phyloP scores from a whole-genome alignment of 306 rosid genomes.

The Oemleria cerasiformis region DNA sequence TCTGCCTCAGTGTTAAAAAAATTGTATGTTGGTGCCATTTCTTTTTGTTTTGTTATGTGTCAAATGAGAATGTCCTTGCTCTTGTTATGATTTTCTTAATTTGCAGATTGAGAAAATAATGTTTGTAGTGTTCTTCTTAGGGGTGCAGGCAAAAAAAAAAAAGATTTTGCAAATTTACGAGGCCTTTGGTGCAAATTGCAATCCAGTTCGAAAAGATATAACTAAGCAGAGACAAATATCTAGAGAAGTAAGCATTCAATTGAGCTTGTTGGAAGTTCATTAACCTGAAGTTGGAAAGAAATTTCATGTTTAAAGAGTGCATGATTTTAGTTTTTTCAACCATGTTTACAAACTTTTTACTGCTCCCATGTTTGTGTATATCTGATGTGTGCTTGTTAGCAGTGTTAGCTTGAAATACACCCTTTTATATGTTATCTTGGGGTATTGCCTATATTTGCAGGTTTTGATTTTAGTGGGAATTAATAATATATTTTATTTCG shows the following conservation, averaged over 20 bases:
- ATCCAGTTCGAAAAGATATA: slow-evolving; percentile 94
- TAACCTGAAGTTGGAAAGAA: background rate
- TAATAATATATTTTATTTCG: background rate
- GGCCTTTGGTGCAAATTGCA: slow-evolving; percentile 95
- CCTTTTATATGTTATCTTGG: background rate
- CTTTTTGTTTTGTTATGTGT: background rate
- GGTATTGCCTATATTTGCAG: slow-evolving; percentile 7
- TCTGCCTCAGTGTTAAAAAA: slow-evolving; percentile 32
- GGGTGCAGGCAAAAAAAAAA: slow-evolving; percentile 92
- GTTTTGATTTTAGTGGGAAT: slow-evolving; percentile 7
- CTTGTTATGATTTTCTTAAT: too few species aligned
- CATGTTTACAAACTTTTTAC: background rate
- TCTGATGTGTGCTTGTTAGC: background rate
- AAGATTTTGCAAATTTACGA: slow-evolving; percentile 92
- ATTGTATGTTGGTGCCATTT: background rate
- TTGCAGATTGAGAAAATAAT: slow-evolving; percentile 89
- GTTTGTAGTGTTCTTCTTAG: slow-evolving; percentile 94
- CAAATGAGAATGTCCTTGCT: background rate
- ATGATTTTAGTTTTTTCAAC: slow-evolving; percentile 7
- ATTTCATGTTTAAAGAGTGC: slow-evolving; percentile 23
- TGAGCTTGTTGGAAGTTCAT: slow-evolving; percentile 6
- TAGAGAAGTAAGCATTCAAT: slow-evolving; percentile 75
- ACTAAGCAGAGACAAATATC: slow-evolving; percentile 85
- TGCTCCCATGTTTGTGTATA: background rate
- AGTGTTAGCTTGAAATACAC: background rate